These are phyloP conservation scores for Mycosarcoma mackinlayi DNA, from an alignment of 1,284 basidiomycete species.

Conservation along the genomic window DNA sequence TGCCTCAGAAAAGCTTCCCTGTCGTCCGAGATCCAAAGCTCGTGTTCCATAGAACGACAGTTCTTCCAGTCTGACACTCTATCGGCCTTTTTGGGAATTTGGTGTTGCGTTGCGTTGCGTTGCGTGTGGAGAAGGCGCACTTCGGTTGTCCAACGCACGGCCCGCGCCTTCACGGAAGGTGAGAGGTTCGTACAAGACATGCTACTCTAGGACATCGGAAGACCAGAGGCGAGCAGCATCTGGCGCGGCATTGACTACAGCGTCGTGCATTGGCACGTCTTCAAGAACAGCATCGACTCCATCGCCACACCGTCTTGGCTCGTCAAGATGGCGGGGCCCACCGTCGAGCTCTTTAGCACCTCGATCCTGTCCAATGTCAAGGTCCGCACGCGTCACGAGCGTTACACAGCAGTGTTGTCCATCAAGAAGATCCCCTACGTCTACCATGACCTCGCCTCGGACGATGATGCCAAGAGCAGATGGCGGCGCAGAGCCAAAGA, in stretches of 20 bases:
- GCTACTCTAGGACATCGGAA: too few relatives aligned
- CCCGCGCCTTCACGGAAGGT: too few relatives aligned
- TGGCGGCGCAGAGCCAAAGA: constrained; percentile 65
- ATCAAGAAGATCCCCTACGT: constrained; percentile 66
- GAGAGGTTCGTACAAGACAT: too few relatives aligned
- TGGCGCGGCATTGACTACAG: too few relatives aligned
- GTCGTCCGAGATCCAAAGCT: constrained; percentile 27
- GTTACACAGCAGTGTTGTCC: constrained; percentile 58
- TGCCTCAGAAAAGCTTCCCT: background rate
- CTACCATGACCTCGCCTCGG: constrained; percentile 65
- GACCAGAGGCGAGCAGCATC: too few relatives aligned
- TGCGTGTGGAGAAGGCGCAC: constrained; percentile 4
- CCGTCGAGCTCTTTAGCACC: constrained; percentile 67
- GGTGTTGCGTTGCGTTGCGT: too few relatives aligned
- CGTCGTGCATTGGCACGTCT: too few relatives aligned
- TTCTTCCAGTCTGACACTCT: background rate
- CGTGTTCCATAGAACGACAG: too few relatives aligned
- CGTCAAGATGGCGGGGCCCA: constrained; percentile 31
- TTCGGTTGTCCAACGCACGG: constrained; percentile 11
- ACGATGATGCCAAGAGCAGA: constrained; percentile 64
- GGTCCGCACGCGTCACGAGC: constrained; percentile 62
- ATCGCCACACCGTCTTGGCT: background rate
- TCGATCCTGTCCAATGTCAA: constrained; percentile 66
- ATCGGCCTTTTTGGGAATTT: background rate
- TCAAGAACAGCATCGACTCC: background rate